Percentiles rank a stretch among this genome's conserved stretches.
Evolutionary conservation across 768 basidiomycete genomes (phyloP).

Genomic region (Chalciporus sphaerocephalus): DNA sequence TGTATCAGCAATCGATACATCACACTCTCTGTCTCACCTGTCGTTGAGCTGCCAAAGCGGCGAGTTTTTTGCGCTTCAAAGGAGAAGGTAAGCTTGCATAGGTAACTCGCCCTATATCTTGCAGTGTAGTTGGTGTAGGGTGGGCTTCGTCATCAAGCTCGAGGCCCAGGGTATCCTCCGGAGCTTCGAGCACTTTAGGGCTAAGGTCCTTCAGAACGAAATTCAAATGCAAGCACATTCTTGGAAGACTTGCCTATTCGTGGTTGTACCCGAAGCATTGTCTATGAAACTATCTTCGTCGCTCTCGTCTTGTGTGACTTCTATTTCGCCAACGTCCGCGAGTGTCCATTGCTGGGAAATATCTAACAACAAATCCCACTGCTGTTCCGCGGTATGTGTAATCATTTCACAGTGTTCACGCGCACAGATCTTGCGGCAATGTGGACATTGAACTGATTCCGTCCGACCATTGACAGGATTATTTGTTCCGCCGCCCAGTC

Average conservation of each 20-base stretch:
- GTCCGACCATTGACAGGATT: neutral
- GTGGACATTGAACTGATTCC: constrained; percentile 14
- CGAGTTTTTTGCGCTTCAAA: constrained; percentile 18
- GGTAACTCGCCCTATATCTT: constrained; percentile 4
- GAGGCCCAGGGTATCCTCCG: constrained; percentile 1
- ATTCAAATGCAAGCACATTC: neutral
- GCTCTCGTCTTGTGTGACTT: constrained; percentile 1
- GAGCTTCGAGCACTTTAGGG: neutral
- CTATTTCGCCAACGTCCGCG: constrained; percentile 10
- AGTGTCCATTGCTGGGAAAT: constrained; percentile 18
- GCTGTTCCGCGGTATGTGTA: constrained; percentile 11
- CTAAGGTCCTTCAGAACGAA: constrained; percentile 10
- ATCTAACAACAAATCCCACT: constrained; percentile 19
- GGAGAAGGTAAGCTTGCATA: constrained; percentile 23
- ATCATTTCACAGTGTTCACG: constrained; percentile 16
- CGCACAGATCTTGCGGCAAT: constrained; percentile 14
- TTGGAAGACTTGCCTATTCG: constrained; percentile 11
- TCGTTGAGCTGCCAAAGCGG: constrained; percentile 11
- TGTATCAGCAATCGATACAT: constrained; percentile 14
- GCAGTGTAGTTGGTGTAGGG: neutral
- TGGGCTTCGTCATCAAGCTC: constrained; percentile 3
- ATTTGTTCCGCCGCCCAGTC: neutral
- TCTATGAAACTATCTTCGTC: constrained; percentile 7
- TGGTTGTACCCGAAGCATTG: neutral
- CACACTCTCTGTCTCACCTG: constrained; percentile 8